Evolutionary conservation across 176 grass and related monocot species (phyloP).

Genomic region (Otatea glauca): DNA sequence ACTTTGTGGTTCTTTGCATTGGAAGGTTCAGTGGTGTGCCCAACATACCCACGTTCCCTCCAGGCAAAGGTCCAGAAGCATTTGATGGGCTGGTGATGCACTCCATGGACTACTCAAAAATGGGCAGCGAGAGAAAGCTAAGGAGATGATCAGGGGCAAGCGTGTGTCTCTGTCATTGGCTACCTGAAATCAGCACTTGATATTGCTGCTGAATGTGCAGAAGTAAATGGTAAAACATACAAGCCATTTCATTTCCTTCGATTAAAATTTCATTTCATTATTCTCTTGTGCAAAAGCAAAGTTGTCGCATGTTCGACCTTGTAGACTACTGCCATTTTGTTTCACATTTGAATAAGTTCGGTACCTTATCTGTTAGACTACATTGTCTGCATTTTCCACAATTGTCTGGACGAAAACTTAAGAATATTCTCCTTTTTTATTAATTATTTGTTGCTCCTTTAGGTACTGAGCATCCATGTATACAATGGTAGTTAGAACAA

Average conservation of each 20-base stretch:
- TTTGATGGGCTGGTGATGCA: slow-evolving; percentile 56
- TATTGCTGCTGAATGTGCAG: slow-evolving; percentile 44
- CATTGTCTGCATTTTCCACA: background rate
- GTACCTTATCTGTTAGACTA: background rate
- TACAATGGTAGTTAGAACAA: slow-evolving; percentile 48
- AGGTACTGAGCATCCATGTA: slow-evolving; percentile 49
- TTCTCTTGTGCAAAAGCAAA: background rate
- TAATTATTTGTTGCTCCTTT: background rate
- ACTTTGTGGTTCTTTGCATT: slow-evolving; percentile 62
- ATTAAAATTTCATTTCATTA: background rate
- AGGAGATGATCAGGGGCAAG: slow-evolving; percentile 44
- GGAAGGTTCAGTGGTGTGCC: slow-evolving; percentile 67
- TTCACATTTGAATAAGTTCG: background rate
- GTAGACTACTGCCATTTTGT: background rate
- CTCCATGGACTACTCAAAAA: slow-evolving; percentile 63
- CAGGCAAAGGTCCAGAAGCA: slow-evolving; percentile 51
- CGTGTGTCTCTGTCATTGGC: slow-evolving; percentile 40
- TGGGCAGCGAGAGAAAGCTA: slow-evolving; percentile 3
- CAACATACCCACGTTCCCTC: slow-evolving; percentile 53
- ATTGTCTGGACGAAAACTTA: background rate
- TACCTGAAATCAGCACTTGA: slow-evolving; percentile 52
- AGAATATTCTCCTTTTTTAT: background rate
- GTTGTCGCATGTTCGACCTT: background rate
- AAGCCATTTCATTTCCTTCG: background rate
- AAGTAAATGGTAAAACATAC: slow-evolving; percentile 42